phyloP scores from a whole-genome alignment of 768 basidiomycete species.

The Mycena sanguinolenta region DNA sequence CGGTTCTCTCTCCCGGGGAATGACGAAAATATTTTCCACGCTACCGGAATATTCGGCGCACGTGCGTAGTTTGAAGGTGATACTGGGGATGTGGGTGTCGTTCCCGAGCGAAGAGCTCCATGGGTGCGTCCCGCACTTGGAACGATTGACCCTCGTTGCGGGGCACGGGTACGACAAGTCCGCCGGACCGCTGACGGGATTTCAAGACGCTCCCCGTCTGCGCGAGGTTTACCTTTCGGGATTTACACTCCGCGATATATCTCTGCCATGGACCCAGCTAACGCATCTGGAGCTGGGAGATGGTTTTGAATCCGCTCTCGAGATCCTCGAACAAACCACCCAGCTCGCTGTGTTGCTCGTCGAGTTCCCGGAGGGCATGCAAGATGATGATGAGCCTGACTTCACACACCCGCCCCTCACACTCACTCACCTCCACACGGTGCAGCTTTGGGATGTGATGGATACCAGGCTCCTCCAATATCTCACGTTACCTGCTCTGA shows the following conservation, averaged over 20 bases:
- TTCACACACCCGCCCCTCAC: background rate
- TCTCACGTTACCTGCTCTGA: background rate
- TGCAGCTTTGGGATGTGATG: background rate
- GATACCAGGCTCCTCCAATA: background rate
- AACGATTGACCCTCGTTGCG: background rate
- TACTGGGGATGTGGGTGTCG: background rate
- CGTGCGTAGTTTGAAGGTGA: background rate
- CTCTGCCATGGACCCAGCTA: background rate
- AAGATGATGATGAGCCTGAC: background rate
- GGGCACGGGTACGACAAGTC: background rate
- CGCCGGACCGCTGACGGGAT: background rate
- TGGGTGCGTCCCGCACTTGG: background rate
- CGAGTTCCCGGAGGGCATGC: background rate
- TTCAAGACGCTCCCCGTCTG: background rate
- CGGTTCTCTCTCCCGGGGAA: background rate
- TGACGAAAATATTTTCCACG: background rate
- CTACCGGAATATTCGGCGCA: background rate
- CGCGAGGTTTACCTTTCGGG: background rate
- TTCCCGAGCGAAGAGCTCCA: background rate
- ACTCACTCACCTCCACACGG: background rate
- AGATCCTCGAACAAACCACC: background rate
- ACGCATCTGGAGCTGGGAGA: background rate
- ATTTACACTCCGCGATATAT: background rate
- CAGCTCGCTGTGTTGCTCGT: background rate
- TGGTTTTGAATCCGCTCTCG: background rate